Evolutionary conservation across 768 basidiomycete genomes (phyloP), one percentile per base, ranked within the genome.

Genomic region (Russula vinacea): DNA sequence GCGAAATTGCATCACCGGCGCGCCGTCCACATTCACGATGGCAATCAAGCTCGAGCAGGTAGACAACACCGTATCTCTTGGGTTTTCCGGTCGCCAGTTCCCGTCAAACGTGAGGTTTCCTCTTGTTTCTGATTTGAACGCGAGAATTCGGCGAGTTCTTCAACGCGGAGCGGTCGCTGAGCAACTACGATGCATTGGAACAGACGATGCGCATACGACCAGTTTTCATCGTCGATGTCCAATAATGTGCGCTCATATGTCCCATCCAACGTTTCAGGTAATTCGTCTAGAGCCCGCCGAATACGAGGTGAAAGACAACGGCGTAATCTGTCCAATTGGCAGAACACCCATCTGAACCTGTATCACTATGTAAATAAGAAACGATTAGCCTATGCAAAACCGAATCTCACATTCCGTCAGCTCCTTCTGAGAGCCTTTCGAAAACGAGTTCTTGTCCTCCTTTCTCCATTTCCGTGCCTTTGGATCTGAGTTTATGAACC

Each of bases 161-260:
- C 42, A 13, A 55, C 52, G 9, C 22, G 29, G 7, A 53, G 51
- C 16, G 51, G 60, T 17, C 60, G 47, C 14, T 11, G 22, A 16
- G 60, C 60, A 24, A 53, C 37, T n/a, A 37, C 22, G 2, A 60
- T 16, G n/a, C 60, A 44, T 52, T 60, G 51, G 22, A 61, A 61
- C 1, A 61, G 49, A 13, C 53, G 60, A 22, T 55, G 52, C 4
- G 44, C 40, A 33, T 14, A 52, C 5, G 14, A 26, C 44, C 40
- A 33, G 7, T 53, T 35, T 42, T 61, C 49, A 2, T 61, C 16
- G 19, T 33, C 52, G 13, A 61, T 54, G 8, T 51, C 49, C 39
- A 39, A 22, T 13, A 61, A 32, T 16, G 52, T 45, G 1, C 50
- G 33, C 32, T 61, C 33, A 6, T 52, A 60, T 1, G 50, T 52